A percentile compares a stretch with the other conserved stretches of the same genome.
Evolutionary conservation across 1,284 basidiomycete species (phyloP).

Genomic region (Ceratobasidium sp.): DNA sequence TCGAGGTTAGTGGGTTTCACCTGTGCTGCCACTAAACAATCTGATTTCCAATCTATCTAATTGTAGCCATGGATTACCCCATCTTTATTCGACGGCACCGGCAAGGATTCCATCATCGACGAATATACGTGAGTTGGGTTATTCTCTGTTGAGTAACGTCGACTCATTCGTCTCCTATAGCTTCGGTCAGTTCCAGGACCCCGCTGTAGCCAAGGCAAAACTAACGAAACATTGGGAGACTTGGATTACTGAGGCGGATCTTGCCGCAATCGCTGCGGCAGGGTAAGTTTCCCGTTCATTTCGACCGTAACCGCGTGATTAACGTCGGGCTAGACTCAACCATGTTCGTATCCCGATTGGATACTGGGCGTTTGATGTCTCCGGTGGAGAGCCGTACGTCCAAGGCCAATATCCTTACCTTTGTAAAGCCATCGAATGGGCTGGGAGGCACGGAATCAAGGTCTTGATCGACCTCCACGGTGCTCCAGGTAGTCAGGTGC

Average conservation of each 20-base stretch:
- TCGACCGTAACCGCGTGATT: too few species aligned
- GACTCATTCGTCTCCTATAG: slow-evolving; percentile 50
- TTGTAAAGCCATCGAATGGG: slow-evolving; percentile 78
- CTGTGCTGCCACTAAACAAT: too few species aligned
- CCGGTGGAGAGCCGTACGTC: slow-evolving; percentile 83
- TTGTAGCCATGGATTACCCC: slow-evolving; percentile 85
- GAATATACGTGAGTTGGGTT: slow-evolving; percentile 81
- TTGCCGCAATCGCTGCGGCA: slow-evolving; percentile 53
- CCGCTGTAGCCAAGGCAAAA: slow-evolving; percentile 58
- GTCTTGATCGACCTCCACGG: slow-evolving; percentile 82
- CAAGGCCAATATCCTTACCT: slow-evolving; percentile 71
- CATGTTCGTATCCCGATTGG: slow-evolving; percentile 74
- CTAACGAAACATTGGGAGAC: slow-evolving; percentile 81
- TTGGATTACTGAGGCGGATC: slow-evolving; percentile 83
- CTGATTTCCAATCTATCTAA: too few species aligned
- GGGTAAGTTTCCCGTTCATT: slow-evolving; percentile 31
- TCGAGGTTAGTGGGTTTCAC: slow-evolving; percentile 10
- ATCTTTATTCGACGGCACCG: slow-evolving; percentile 67
- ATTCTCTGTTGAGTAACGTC: slow-evolving; percentile 48
- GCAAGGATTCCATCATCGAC: slow-evolving; percentile 71
- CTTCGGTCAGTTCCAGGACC: slow-evolving; percentile 58
- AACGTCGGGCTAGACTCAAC: too few species aligned
- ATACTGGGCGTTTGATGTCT: slow-evolving; percentile 91
- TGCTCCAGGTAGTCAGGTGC: slow-evolving; percentile 77
- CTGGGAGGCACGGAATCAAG: slow-evolving; percentile 76